Evolutionary conservation across 164 flowering plant species (phyloP).

Genomic region (grape (Vitis vinifera)): DNA sequence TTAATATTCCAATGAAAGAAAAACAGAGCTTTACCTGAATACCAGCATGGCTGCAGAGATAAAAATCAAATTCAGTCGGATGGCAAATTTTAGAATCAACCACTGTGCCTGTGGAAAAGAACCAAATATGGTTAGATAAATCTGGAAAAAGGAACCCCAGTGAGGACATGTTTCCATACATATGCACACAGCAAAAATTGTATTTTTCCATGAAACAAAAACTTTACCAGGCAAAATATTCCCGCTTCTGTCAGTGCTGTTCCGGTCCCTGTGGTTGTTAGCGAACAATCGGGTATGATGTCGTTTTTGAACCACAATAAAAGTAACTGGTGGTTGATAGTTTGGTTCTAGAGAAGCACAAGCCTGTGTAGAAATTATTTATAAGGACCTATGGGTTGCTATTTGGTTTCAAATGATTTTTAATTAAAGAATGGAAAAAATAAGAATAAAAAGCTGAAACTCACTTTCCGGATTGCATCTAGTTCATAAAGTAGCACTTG

Average conservation of each 20-base stretch:
- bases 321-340: constrained; percentile 90
- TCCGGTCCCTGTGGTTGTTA: constrained; percentile 65
- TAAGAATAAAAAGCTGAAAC: constrained; percentile 1
- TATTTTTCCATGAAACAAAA: neutral
- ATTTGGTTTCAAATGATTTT: neutral
- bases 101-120: constrained; percentile 55
- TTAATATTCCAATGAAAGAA: neutral
- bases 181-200: neutral
- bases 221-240: constrained; percentile 75
- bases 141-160: constrained; percentile 20
- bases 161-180: neutral
- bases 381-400: neutral
- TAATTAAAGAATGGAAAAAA: neutral
- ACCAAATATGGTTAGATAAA: too few species aligned
- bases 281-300: constrained; percentile 90
- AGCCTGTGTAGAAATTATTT: constrained; percentile 49
- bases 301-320: constrained; percentile 86
- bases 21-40: constrained; percentile 57
- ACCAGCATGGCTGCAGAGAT: constrained; percentile 96
- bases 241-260: constrained; percentile 79
- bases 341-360: constrained; percentile 87
- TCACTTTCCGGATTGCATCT: constrained; percentile 84
- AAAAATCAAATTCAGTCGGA: constrained; percentile 91
- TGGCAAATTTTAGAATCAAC: constrained; percentile 90
- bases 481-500: constrained; percentile 84